Evolutionary conservation across 23 red algal genomes (phyloP), one percentile per base, ranked within the genome.

Genomic region (Gracilariopsis chorda): DNA sequence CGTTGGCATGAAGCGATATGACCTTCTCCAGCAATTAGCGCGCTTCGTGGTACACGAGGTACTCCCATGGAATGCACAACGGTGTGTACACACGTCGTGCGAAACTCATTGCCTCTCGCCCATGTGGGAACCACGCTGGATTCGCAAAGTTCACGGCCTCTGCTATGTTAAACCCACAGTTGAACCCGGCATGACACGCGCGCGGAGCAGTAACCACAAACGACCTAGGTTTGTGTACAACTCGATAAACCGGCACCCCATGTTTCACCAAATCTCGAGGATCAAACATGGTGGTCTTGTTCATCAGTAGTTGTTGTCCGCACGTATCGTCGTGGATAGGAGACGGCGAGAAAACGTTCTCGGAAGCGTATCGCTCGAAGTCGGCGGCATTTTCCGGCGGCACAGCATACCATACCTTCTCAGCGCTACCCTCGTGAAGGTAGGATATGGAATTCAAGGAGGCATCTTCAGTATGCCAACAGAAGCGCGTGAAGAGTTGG

Each of bases 91-190:
- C 25, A 36, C 13, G 39, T 21, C 91, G 68, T 17, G 69, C 78
- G 32, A 39, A 53, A 17, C 42, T 63, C 4, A 71, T 45, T 32
- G 95, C 91, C 39, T 85, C 45, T 51, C 82, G 47, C 48, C 92
- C 87, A 45, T 78, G 53, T 5, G 91, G 87, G 2, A 98, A 86
- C 96, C 96, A 98, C 28, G 51, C 36, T 1, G 92, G 88, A 43
- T 85, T 33, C 13, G 91, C 90, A 88, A 93, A 96, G 41, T 98
- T 98, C n/a, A 98, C 96, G 14, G 93, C 88, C 47, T 98, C 96
- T 11, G 96, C 93, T 40, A 90, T 58, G 48, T 93, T 98, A 45
- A 80, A 95, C 28, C 96, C 96, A 30, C 75, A 85, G 34, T 97
- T 97, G 59, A 97, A 98, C 34, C 96, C 96, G 20, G 78, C 85